phyloP scores from a whole-genome alignment of 2,329 filamentous ascomycete species.

The Fusarium musae region DNA sequence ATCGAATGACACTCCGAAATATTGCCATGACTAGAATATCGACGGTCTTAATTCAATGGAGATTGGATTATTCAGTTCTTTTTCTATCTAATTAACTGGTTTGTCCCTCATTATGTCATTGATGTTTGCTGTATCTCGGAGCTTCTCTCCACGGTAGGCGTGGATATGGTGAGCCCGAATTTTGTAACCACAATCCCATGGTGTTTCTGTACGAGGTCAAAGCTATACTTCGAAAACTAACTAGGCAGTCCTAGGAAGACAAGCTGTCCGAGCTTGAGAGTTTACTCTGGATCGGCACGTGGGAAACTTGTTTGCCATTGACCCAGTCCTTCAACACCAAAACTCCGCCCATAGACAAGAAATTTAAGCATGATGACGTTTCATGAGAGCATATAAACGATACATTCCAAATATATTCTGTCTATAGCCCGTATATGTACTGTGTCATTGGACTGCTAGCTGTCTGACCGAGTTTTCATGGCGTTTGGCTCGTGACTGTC shows the following conservation, averaged over 20 bases:
- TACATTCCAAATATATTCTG: too few species aligned
- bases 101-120: not conserved
- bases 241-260: rapidly evolving
- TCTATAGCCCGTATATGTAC: rapidly evolving
- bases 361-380: not conserved
- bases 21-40: not conserved
- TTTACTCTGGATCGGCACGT: not conserved
- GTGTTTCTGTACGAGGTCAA: not conserved
- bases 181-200: not conserved
- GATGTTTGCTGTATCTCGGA: not conserved
- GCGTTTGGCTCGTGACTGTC: not conserved
- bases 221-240: not conserved
- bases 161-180: not conserved
- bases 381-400: not conserved
- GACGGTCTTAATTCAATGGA: rapidly evolving
- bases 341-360: not conserved
- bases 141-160: not conserved
- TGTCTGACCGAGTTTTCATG: not conserved
- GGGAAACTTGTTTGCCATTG: not conserved
- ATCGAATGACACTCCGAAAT: not conserved
- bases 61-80: too few species aligned
- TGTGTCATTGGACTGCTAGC: not conserved
- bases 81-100: rapidly evolving
- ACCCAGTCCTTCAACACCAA: not conserved
- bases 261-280: too few species aligned